Percentiles rank a stretch among this genome's conserved stretches.
These are phyloP conservation scores for Boletus coccyginus DNA, from an alignment of 768 basidiomycete genomes.

Conservation along the genomic window DNA sequence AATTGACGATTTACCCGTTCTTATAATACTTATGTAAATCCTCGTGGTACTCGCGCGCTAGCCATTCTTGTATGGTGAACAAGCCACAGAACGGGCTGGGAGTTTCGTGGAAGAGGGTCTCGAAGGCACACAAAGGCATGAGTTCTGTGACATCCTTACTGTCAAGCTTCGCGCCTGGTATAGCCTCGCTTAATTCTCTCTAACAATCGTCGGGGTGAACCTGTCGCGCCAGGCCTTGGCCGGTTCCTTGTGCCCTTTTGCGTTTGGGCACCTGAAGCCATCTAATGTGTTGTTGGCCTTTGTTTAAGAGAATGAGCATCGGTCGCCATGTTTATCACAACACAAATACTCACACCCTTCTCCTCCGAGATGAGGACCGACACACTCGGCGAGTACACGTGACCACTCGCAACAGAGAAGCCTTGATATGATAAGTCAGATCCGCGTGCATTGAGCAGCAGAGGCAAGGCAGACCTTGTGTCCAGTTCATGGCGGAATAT, in stretches of 20 bases:
- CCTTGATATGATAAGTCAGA: conserved; percentile 38
- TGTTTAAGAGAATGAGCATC: neutral
- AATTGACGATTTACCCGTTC: conserved; percentile 51
- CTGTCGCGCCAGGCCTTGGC: conserved; percentile 50
- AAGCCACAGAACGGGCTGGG: conserved; percentile 69
- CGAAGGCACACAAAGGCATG: conserved; percentile 78
- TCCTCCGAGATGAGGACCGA: conserved; percentile 53
- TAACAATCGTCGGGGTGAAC: conserved; percentile 55
- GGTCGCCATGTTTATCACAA: neutral
- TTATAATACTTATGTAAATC: conserved; percentile 80
- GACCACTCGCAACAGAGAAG: conserved; percentile 52
- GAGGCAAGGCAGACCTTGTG: conserved; percentile 40
- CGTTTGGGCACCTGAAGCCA: conserved; percentile 60
- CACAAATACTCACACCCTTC: conserved; percentile 38
- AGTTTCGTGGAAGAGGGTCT: conserved; percentile 53
- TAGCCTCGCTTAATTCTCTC: conserved; percentile 55
- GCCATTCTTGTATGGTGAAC: conserved; percentile 65
- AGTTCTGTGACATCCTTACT: conserved; percentile 54
- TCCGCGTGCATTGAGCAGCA: neutral
- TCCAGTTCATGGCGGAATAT: conserved; percentile 69
- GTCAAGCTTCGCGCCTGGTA: conserved; percentile 61
- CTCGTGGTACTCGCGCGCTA: conserved; percentile 61
- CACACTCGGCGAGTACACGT: conserved; percentile 44
- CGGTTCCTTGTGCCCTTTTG: conserved; percentile 42
- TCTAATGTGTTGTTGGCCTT: conserved; percentile 69